phyloP scores from a whole-genome alignment of 305 asterid genomes.

The Coffea humblotiana region DNA sequence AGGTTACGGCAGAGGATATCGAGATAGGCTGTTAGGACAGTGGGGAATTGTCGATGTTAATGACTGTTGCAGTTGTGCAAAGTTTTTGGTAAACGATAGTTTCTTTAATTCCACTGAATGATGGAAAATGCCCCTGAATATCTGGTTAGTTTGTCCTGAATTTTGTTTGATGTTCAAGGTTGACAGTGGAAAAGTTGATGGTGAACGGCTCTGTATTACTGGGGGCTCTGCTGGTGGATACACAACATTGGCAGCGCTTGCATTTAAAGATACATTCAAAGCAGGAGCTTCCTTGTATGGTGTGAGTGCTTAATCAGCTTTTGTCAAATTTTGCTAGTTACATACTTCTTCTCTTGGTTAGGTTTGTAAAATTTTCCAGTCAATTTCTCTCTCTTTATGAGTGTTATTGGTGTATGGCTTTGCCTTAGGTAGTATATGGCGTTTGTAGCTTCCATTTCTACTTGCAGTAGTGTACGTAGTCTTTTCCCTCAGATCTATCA shows the following conservation, averaged over 20 bases:
- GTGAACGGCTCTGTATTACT: conserved; percentile 79
- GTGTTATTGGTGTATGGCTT: no score
- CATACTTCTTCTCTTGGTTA: no score
- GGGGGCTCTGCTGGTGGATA: conserved; percentile 99
- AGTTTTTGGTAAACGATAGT: conserved; percentile 60
- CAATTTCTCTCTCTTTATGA: no score
- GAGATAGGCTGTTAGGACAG: conserved; percentile 73
- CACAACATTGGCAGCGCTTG: conserved; percentile 95
- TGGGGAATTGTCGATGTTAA: conserved; percentile 96
- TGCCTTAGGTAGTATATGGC: no score
- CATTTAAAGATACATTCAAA: conserved; percentile 75
- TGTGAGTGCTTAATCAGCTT: conserved; percentile 51
- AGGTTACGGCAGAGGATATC: conserved; percentile 95
- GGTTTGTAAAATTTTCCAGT: no score
- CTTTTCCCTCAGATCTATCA: background rate
- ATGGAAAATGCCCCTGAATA: conserved; percentile 13
- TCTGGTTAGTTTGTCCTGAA: conserved; percentile 11
- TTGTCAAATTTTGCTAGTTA: background rate
- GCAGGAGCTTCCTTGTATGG: conserved; percentile 98
- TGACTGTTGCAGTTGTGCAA: conserved; percentile 97
- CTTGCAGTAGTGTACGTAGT: no score
- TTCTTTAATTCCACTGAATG: conserved; percentile 3
- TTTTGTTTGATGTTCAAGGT: conserved; percentile 49
- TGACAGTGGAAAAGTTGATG: conserved; percentile 81
- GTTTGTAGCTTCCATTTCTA: no score